phyloP scores from a whole-genome alignment of 2,329 filamentous ascomycete genomes.

The Paracoccidioides brasiliensis region DNA sequence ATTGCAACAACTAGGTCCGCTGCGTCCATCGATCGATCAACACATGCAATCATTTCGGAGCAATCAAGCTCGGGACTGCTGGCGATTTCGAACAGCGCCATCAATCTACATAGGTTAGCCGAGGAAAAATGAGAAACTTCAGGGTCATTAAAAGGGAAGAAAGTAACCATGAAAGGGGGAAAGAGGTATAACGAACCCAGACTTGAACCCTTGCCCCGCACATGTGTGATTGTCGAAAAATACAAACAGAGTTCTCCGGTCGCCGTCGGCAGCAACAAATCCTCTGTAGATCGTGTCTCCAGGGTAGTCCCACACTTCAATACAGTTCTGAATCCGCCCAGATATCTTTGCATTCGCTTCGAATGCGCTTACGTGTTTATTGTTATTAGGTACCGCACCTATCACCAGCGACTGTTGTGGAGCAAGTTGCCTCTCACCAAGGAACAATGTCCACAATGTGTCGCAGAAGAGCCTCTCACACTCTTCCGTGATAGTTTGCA shows the following conservation, averaged over 20 bases:
- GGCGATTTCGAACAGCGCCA: slow-evolving; percentile 81
- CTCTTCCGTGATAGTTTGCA: slow-evolving; percentile 95
- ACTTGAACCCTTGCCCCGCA: slow-evolving; percentile 66
- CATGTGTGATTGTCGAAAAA: slow-evolving; percentile 64
- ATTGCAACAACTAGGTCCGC: slow-evolving; percentile 54
- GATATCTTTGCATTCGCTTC: slow-evolving; percentile 13
- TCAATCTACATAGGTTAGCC: slow-evolving; percentile 46
- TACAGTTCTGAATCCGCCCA: slow-evolving; percentile 21
- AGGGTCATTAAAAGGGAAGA: neutral
- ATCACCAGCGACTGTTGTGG: slow-evolving; percentile 73
- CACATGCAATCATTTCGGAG: slow-evolving; percentile 63
- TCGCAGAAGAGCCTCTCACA: slow-evolving; percentile 99
- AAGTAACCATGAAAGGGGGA: neutral
- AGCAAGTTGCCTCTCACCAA: slow-evolving; percentile 77
- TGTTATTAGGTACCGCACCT: slow-evolving; percentile 46
- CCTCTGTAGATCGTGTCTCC: slow-evolving; percentile 75
- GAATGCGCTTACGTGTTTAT: slow-evolving; percentile 17
- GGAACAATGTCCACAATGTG: slow-evolving; percentile 85
- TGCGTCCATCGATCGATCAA: slow-evolving; percentile 56
- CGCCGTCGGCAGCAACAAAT: slow-evolving; percentile 60
- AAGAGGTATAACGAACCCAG: slow-evolving; percentile 50
- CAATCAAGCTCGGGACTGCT: slow-evolving; percentile 59
- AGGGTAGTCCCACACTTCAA: slow-evolving; percentile 55
- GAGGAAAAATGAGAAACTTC: slow-evolving; percentile 1
- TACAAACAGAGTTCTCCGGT: slow-evolving; percentile 66